phyloP scores from a whole-genome alignment of 2,329 filamentous ascomycete genomes.

The Aspergillus sp. region DNA sequence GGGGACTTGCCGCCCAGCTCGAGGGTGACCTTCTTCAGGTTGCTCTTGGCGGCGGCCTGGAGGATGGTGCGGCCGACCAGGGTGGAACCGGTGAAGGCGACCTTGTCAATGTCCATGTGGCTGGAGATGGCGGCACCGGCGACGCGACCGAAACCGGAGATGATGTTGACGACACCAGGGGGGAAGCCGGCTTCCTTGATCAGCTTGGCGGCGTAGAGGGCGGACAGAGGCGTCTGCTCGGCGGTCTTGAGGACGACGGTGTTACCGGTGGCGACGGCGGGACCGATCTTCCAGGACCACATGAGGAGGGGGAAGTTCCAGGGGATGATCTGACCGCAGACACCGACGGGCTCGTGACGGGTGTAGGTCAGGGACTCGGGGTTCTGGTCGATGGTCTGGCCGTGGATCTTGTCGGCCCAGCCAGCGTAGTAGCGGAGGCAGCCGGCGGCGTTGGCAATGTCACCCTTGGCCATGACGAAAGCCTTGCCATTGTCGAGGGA shows the following conservation, averaged over 20 bases:
- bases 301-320: conserved; percentile 75
- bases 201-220: conserved; percentile 56
- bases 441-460: conserved; percentile 66
- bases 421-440: conserved; percentile 85
- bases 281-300: conserved; percentile 13
- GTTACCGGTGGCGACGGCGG: conserved; percentile 9
- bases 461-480: conserved; percentile 57
- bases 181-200: conserved; percentile 62
- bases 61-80: conserved; percentile 60
- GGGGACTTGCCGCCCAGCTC: conserved; percentile 28
- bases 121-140: conserved; percentile 68
- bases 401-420: conserved; percentile 93
- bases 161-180: conserved; percentile 60
- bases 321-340: conserved; percentile 86
- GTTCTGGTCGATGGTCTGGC: conserved; percentile 79
- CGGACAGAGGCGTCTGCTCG: conserved; percentile 63
- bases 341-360: conserved; percentile 72
- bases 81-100: conserved; percentile 64
- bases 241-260: conserved; percentile 10
- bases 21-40: conserved; percentile 65
- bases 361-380: conserved; percentile 83
- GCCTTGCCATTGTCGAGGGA: conserved; percentile 62
- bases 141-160: conserved; percentile 73
- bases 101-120: conserved; percentile 65
- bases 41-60: conserved; percentile 61